phyloP scores from a whole-genome alignment of 805 yeast species.

The Wickerhamia fluorescens region DNA sequence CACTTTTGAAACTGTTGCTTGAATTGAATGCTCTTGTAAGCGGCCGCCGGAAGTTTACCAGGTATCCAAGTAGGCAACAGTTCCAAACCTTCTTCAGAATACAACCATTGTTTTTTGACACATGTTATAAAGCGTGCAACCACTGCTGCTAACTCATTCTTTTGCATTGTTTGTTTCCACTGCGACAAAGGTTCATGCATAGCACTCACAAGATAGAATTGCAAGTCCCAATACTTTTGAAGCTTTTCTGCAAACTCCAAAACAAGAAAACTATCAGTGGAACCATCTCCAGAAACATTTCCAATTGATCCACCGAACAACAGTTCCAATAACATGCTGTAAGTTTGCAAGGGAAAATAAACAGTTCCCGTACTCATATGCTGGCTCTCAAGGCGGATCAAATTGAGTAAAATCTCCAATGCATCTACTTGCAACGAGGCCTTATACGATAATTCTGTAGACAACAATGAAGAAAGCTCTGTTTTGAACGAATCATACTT shows the following conservation, averaged over 20 bases:
- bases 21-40: slow-evolving; percentile 38
- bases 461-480: slow-evolving; percentile 35
- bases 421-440: slow-evolving; percentile 45
- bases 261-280: slow-evolving; percentile 41
- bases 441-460: slow-evolving; percentile 36
- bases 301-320: slow-evolving; percentile 26
- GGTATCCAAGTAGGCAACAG: slow-evolving; percentile 18
- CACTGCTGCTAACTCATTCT: slow-evolving; percentile 11
- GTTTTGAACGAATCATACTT: slow-evolving; percentile 50
- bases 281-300: slow-evolving; percentile 37
- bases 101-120: slow-evolving; percentile 21
- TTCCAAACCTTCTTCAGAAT: slow-evolving; percentile 13
- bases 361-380: slow-evolving; percentile 44
- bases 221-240: slow-evolving; percentile 63
- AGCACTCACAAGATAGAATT: slow-evolving; percentile 61
- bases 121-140: slow-evolving; percentile 37
- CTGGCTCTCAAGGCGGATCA: slow-evolving; percentile 49
- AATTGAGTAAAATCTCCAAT: slow-evolving; percentile 48
- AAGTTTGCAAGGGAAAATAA: slow-evolving; percentile 55
- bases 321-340: slow-evolving; percentile 32
- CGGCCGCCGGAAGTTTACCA: slow-evolving; percentile 31
- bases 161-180: slow-evolving; percentile 11
- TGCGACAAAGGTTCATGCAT: slow-evolving; percentile 21
- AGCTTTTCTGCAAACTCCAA: slow-evolving; percentile 53
- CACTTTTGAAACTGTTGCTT: slow-evolving; percentile 62